These are phyloP conservation scores for Erythrobasidium hasegawianum DNA, from an alignment of 1,284 basidiomycete genomes.

Conservation along the genomic window DNA sequence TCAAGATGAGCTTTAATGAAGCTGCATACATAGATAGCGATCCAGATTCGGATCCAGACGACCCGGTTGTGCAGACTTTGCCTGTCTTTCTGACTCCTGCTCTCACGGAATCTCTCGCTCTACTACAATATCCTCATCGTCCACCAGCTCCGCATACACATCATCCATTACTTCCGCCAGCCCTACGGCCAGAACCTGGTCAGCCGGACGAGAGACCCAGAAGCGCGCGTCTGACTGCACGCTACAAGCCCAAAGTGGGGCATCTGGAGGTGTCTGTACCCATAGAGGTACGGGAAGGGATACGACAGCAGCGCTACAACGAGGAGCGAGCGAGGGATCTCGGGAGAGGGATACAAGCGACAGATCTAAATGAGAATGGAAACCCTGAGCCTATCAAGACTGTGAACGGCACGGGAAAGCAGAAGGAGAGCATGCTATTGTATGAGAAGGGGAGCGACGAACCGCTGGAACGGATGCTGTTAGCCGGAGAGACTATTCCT, in stretches of 20 bases:
- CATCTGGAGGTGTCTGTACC: slow-evolving; percentile 45
- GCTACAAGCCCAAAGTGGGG: slow-evolving; percentile 44
- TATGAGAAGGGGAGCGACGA: slow-evolving; percentile 36
- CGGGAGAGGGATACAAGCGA: slow-evolving; percentile 39
- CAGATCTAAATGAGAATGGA: slow-evolving; percentile 37
- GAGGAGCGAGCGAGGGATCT: slow-evolving; percentile 42
- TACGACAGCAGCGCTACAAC: slow-evolving; percentile 42
- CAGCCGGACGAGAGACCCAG: slow-evolving; percentile 30
- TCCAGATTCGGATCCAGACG: slow-evolving; percentile 31
- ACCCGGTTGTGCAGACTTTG: slow-evolving; percentile 40
- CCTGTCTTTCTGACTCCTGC: slow-evolving; percentile 43
- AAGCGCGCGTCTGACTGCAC: slow-evolving; percentile 36
- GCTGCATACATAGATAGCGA: slow-evolving; percentile 27
- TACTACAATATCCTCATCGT: slow-evolving; percentile 47
- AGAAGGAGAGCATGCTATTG: slow-evolving; percentile 30
- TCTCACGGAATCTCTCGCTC: slow-evolving; percentile 40
- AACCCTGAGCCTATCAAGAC: slow-evolving; percentile 14
- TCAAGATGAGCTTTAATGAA: neutral
- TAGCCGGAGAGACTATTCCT: slow-evolving; percentile 42
- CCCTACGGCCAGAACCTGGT: slow-evolving; percentile 40
- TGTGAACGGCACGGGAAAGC: slow-evolving; percentile 10
- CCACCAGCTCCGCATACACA: slow-evolving; percentile 39
- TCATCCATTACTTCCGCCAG: slow-evolving; percentile 45
- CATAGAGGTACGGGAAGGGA: slow-evolving; percentile 39
- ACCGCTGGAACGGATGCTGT: slow-evolving; percentile 43